A percentile compares a stretch with the other conserved stretches of the same genome.
phyloP scores from a whole-genome alignment of 768 basidiomycete species.

The Leccinum rimulosum region DNA sequence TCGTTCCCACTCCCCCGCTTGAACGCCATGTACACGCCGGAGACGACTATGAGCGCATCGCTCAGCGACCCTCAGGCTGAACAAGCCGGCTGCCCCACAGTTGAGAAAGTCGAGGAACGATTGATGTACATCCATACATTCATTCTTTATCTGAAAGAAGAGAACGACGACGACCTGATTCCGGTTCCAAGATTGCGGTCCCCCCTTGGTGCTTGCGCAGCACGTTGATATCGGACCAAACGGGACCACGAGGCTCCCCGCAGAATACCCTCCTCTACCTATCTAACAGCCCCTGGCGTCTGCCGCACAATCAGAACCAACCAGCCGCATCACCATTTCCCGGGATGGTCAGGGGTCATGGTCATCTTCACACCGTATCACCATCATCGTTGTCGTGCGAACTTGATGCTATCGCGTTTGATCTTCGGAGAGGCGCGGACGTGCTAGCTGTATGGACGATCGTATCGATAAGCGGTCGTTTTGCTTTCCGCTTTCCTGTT shows the following conservation, averaged over 20 bases:
- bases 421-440: slow-evolving; percentile 20
- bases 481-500: not conserved
- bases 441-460: not conserved
- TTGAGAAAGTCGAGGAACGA: no score
- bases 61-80: not conserved
- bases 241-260: slow-evolving; percentile 17
- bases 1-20: no score
- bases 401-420: slow-evolving; percentile 14
- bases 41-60: no score
- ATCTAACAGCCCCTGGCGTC: not conserved
- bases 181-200: not conserved
- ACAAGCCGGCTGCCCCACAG: no score
- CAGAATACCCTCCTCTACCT: not conserved
- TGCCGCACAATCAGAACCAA: not conserved
- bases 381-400: slow-evolving; percentile 8
- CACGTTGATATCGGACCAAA: slow-evolving; percentile 4
- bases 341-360: not conserved
- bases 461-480: slow-evolving; percentile 18
- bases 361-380: not conserved
- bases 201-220: slow-evolving; percentile 1
- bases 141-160: not conserved
- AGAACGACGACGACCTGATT: not conserved
- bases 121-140: not conserved
- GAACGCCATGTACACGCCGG: no score
- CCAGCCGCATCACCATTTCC: not conserved